Percentiles rank a stretch among this genome's conserved stretches.
Conservation (phyloP, 306 rosid genomes). For the Ziziphus jujuba region DNA sequence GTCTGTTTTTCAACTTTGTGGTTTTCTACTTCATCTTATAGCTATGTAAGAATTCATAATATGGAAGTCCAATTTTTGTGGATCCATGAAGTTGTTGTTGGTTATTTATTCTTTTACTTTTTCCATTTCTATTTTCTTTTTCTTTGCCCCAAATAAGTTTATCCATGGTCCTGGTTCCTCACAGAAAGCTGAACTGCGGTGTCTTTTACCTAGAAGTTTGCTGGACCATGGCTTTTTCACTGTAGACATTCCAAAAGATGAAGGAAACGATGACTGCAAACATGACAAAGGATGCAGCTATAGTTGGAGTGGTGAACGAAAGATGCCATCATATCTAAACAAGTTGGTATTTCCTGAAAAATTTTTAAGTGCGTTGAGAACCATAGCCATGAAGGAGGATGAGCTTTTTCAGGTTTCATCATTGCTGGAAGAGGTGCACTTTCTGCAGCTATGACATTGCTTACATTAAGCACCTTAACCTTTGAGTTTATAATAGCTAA, state of each 20-base stretch:
- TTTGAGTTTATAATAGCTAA: background rate
- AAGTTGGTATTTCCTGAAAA: conserved; percentile 84
- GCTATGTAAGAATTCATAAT: background rate
- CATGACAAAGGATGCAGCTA: conserved; percentile 45
- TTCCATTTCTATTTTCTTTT: background rate
- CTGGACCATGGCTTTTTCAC: conserved; percentile 78
- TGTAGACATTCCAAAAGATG: conserved; percentile 26
- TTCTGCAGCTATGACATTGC: conserved; percentile 13
- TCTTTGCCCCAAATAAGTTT: background rate
- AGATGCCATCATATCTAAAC: conserved; percentile 66
- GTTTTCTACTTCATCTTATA: conserved; percentile 3
- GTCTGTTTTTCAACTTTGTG: conserved; percentile 12
- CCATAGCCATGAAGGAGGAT: conserved; percentile 81
- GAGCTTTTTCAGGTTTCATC: conserved; percentile 78
- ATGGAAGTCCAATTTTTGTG: background rate
- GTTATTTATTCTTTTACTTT: background rate
- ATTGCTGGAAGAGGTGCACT: conserved; percentile 78
- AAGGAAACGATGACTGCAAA: conserved; percentile 36
- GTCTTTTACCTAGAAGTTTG: conserved; percentile 72
- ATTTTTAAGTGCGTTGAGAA: conserved; percentile 75
- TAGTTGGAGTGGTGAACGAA: conserved; percentile 96
- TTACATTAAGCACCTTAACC: conserved; percentile 2
- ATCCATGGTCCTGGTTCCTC: conserved; percentile 16
- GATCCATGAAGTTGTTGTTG: background rate
- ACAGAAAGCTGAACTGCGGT: conserved; percentile 93